phyloP scores from a whole-genome alignment of 2,329 filamentous ascomycete genomes.

The Paracoccidioides brasiliensis region DNA sequence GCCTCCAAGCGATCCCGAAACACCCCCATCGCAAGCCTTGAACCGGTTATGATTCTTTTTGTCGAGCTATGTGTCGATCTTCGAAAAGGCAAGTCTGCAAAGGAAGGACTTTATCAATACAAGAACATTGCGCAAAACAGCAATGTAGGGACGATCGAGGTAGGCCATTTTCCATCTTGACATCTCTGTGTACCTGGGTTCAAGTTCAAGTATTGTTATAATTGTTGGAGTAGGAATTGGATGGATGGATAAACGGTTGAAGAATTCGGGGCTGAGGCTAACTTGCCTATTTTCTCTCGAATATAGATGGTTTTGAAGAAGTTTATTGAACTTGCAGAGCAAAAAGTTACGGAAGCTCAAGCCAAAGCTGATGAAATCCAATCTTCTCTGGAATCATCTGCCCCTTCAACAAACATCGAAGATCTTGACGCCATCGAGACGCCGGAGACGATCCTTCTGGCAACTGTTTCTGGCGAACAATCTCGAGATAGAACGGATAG shows the following conservation, averaged over 20 bases:
- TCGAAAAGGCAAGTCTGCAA: constrained; percentile 95
- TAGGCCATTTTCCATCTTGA: constrained; percentile 26
- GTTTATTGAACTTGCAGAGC: constrained; percentile 93
- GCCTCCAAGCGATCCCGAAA: constrained; percentile 96
- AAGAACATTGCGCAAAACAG: constrained; percentile 99
- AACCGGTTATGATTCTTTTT: constrained; percentile 96
- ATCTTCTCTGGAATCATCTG: constrained; percentile 64
- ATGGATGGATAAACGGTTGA: not conserved
- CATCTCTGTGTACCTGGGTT: not conserved
- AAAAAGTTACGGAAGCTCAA: constrained; percentile 92
- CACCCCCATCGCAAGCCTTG: constrained; percentile 87
- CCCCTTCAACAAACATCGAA: constrained; percentile 64
- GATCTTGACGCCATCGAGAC: constrained; percentile 96
- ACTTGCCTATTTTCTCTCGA: constrained; percentile 1
- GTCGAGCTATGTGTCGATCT: constrained; percentile 95
- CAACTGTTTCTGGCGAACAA: constrained; percentile 95
- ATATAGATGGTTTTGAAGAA: constrained; percentile 76
- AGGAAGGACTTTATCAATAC: constrained; percentile 98
- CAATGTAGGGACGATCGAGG: constrained; percentile 95
- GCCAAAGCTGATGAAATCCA: constrained; percentile 93
- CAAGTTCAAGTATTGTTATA: not conserved
- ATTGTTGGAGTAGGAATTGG: not conserved
- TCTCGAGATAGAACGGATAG: constrained; percentile 94
- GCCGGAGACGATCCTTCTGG: constrained; percentile 92
- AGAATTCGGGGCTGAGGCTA: not conserved